Conservation (phyloP, 2,329 filamentous ascomycete species). For the Sclerotinia minor region DNA sequence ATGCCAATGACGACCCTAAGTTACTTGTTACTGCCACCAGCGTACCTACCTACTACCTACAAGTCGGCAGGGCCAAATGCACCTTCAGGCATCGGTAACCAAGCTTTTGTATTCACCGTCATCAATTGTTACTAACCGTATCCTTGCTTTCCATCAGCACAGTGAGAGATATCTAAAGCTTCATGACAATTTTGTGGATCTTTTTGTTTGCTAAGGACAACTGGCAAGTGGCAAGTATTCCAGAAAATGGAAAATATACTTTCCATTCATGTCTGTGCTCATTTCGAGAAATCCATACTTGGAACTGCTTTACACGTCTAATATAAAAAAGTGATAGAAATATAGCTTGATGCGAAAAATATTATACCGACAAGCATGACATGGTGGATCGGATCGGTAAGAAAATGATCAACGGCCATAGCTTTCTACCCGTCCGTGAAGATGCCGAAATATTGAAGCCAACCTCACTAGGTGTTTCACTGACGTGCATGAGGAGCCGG, state of each 20-base stretch:
- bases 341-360: background rate
- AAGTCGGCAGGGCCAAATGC: constrained; percentile 12
- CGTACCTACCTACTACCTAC: background rate
- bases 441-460: constrained; percentile 5
- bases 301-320: background rate
- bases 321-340: background rate
- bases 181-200: constrained; percentile 12
- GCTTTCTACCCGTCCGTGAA: background rate
- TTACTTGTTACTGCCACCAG: background rate
- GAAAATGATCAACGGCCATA: constrained; percentile 6
- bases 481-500: constrained; percentile 7
- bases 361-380: background rate
- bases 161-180: constrained; percentile 3
- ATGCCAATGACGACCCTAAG: background rate
- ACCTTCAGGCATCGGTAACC: constrained; percentile 14
- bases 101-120: constrained; percentile 6
- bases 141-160: constrained; percentile 18
- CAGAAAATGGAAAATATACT: background rate
- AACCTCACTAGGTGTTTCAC: background rate
- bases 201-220: constrained; percentile 3
- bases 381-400: constrained; percentile 3
- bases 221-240: constrained; percentile 14
- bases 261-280: background rate
- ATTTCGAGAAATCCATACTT: background rate
- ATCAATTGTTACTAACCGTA: constrained; percentile 6